Base-by-base conservation (phyloP, 768 basidiomycete genomes). In the Mycena crocata region DNA sequence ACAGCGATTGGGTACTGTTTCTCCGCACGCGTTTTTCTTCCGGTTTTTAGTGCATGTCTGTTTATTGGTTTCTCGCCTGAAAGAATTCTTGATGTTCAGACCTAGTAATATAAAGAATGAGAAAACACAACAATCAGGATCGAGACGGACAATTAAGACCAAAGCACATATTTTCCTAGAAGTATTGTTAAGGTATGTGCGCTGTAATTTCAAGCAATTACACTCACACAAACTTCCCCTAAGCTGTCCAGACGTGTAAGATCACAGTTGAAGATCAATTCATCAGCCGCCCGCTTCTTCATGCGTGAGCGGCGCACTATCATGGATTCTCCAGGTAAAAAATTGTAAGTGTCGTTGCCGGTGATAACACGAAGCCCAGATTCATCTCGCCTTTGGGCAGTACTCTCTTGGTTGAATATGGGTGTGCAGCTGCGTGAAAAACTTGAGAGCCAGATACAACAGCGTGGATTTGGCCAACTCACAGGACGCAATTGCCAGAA, bases 191-290 rank as follows among this genome's bases (percentile, higher is more conserved):
- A n/a, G n/a, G n/a, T n/a, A n/a, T n/a, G n/a, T n/a, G n/a, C n/a
- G n/a, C n/a, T n/a, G n/a, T n/a, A n/a, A n/a, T n/a, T n/a, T n/a
- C n/a, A n/a, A n/a, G n/a, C n/a, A 39, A 23, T 21, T 19, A n/a
- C 23, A 42, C 54, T 39, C 37, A 56, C 54, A 24, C 54, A 56
- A 31, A 56, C 54, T 26, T 56, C 54, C 39, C 26, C 24, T 30
- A 56, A 56, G 23, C 17, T 6, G 26, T 5, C 54, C 5, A 7
- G 9, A 12, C 21, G 14, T 37, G 8, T 13, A 6, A 5, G 15
- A n/a, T 55, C 23, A 26, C 54, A 56, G 17, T 56, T 42, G 54
- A 56, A 56, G 19, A 56, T 21, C 39, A 56, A 56, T n/a, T 39
- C 9, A 4, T 26, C 19, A 15, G 12, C 15, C 10, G 54, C 54